These are phyloP conservation scores for Flaveria ramosissima DNA, from an alignment of 129 eudicot species.

Conservation along the genomic window DNA sequence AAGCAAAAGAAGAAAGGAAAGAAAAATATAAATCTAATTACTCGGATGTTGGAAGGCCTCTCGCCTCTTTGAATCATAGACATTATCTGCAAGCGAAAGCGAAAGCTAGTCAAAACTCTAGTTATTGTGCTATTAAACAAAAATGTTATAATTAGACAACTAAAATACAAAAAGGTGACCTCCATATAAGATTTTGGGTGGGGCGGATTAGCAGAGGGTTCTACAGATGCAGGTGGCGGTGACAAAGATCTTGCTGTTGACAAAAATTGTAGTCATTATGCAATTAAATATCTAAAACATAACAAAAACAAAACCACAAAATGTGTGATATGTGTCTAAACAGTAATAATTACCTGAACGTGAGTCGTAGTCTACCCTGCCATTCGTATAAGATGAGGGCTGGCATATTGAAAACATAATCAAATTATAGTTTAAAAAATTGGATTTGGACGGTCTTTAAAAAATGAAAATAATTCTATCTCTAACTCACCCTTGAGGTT, in stretches of 20 bases:
- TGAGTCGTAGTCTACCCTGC: constrained; percentile 51
- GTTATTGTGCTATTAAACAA: not conserved
- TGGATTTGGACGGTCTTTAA: constrained; percentile 4
- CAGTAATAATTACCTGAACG: constrained; percentile 52
- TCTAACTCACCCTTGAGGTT: constrained; percentile 62
- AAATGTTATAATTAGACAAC: constrained; percentile 5
- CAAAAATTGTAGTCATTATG: constrained; percentile 15
- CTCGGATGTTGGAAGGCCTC: constrained; percentile 84
- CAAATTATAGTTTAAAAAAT: not conserved
- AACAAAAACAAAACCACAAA: not conserved
- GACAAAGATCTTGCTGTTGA: constrained; percentile 78
- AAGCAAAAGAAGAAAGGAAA: not conserved
- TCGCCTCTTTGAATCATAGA: constrained; percentile 96
- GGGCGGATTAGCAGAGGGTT: constrained; percentile 65
- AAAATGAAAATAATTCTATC: not conserved
- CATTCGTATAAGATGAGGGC: constrained; percentile 54
- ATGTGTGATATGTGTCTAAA: not conserved
- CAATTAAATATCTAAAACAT: constrained; percentile 16
- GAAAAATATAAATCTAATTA: constrained; percentile 18
- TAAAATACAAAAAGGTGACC: constrained; percentile 38
- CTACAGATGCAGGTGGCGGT: constrained; percentile 73
- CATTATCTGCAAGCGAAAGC: constrained; percentile 64
- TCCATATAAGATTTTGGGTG: constrained; percentile 87
- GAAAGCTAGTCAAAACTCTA: constrained; percentile 6
- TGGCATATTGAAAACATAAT: constrained; percentile 35